A percentile compares a stretch with the other conserved stretches of the same genome.
These are phyloP conservation scores for Pichia membranifaciens DNA, from an alignment of 805 yeast genomes.

Conservation along the genomic window DNA sequence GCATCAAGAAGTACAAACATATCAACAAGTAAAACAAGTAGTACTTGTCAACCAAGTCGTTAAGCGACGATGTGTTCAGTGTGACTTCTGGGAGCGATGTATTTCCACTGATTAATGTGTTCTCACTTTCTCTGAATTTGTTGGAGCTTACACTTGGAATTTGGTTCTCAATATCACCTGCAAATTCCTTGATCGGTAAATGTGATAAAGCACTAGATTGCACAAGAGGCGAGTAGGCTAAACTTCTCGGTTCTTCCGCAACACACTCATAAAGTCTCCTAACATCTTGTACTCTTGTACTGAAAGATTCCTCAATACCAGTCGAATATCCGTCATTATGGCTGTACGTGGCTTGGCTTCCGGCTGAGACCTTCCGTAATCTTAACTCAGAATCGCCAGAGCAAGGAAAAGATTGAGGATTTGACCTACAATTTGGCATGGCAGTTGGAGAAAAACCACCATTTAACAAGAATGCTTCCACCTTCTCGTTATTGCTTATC, in stretches of 20 bases:
- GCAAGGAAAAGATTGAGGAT: neutral
- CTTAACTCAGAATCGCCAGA: neutral
- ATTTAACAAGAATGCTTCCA: neutral
- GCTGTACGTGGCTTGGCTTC: neutral
- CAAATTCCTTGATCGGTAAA: neutral
- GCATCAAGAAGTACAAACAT: conserved; percentile 1
- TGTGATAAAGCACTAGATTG: neutral
- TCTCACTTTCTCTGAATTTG: neutral
- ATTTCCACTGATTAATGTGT: neutral
- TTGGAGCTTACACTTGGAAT: neutral
- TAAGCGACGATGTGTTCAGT: neutral
- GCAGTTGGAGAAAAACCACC: neutral
- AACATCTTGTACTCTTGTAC: neutral
- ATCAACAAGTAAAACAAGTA: conserved; percentile 7
- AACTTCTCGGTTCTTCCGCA: neutral
- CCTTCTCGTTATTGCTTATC: neutral
- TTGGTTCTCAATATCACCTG: neutral
- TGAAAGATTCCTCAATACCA: neutral
- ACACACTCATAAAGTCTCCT: neutral
- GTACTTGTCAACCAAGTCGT: conserved; percentile 4
- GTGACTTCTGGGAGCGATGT: neutral
- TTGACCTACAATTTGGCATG: neutral
- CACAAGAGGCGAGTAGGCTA: neutral
- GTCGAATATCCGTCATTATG: neutral
- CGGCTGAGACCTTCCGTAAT: neutral